Conservation (phyloP, 495 filamentous ascomycete genomes). For the Tuber umbilicatum region DNA sequence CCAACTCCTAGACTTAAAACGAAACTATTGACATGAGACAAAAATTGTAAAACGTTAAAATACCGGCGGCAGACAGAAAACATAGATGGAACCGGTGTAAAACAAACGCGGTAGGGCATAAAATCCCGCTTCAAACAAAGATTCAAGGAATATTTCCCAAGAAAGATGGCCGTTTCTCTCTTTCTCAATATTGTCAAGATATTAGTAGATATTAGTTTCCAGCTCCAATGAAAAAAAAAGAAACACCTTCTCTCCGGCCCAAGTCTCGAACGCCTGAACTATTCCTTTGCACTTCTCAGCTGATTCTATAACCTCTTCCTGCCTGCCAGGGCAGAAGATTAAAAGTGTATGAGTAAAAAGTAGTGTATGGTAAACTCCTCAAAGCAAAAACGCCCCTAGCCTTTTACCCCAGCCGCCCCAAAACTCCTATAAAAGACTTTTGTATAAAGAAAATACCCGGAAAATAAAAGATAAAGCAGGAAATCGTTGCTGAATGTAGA, state of each 20-base stretch:
- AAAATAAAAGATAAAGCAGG: neutral
- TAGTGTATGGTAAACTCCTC: constrained; percentile 1
- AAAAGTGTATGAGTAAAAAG: constrained; percentile 2
- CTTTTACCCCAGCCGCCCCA: neutral
- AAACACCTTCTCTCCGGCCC: neutral
- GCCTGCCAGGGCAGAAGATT: constrained; percentile 1
- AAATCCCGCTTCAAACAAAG: neutral
- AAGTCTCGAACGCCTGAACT: neutral
- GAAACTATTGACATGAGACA: neutral
- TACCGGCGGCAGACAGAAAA: neutral
- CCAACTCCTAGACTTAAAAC: neutral
- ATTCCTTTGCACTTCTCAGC: neutral
- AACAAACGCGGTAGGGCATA: neutral
- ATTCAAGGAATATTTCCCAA: neutral
- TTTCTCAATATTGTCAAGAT: constrained; percentile 3
- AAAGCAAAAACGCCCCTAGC: constrained; percentile 8
- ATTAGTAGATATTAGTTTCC: constrained; percentile 7
- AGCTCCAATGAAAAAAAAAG: constrained; percentile 4
- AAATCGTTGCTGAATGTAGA: constrained; percentile 25
- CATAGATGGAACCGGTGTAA: neutral
- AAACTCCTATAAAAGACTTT: neutral
- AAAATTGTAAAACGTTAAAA: neutral
- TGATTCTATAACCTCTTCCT: neutral
- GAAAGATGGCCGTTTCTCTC: neutral
- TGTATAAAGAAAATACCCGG: neutral